Percentiles rank a stretch among this genome's conserved stretches.
Conservation (phyloP, 2,329 filamentous ascomycete species). For the Fusarium sp. region DNA sequence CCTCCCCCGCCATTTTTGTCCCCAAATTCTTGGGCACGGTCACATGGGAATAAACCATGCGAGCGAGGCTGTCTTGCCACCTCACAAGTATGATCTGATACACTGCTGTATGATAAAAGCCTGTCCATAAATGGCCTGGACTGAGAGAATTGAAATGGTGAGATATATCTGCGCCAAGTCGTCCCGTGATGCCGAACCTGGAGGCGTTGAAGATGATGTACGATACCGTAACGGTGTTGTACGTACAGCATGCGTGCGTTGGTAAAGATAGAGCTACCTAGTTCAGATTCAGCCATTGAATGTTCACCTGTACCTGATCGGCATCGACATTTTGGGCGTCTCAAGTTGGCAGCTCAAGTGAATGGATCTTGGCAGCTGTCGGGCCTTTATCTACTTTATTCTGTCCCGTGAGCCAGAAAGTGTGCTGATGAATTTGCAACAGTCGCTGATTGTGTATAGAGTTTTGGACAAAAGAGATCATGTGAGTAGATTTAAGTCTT, state of each 20-base stretch:
- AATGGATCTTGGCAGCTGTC: conserved; percentile 39
- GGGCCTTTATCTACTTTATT: conserved; percentile 28
- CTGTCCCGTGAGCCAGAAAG: conserved; percentile 31
- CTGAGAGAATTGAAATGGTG: not conserved
- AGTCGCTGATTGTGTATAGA: not conserved
- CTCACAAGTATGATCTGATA: conserved; percentile 15
- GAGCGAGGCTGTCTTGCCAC: conserved; percentile 20
- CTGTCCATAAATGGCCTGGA: not conserved
- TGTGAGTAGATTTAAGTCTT: not conserved
- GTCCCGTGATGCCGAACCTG: conserved; percentile 11
- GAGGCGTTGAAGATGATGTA: conserved; percentile 10
- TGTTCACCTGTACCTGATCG: conserved; percentile 45
- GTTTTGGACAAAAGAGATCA: not conserved
- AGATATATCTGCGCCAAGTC: not conserved
- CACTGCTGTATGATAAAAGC: not conserved
- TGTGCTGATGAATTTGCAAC: conserved; percentile 17
- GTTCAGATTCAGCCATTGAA: conserved; percentile 40
- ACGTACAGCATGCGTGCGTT: conserved; percentile 17
- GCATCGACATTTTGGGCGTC: conserved; percentile 29
- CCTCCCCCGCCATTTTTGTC: conserved; percentile 45
- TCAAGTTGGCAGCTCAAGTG: conserved; percentile 13
- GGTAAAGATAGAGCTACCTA: conserved; percentile 9
- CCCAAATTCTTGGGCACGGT: conserved; percentile 39
- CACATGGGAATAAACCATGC: conserved; percentile 45
- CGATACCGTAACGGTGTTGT: conserved; percentile 11